Conservation (phyloP, 176 grass and related monocot species). For the Ensete ventricosum region DNA sequence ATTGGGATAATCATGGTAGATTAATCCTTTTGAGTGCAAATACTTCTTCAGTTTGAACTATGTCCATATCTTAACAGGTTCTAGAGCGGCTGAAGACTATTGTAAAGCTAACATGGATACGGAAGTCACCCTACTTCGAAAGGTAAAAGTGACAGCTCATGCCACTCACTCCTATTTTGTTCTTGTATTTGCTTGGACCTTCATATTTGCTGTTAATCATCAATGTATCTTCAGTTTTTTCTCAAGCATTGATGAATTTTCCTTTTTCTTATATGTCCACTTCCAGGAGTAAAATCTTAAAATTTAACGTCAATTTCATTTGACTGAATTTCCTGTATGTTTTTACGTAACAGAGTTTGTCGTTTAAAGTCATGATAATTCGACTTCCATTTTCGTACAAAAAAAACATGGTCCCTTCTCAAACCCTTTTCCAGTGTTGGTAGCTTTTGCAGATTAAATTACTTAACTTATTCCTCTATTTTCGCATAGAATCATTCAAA, state of each 20-base stretch:
- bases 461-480: not conserved
- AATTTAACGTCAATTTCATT: not conserved
- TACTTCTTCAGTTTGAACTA: not conserved
- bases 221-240: not conserved
- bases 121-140: constrained; percentile 60
- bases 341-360: not conserved
- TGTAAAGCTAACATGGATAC: constrained; percentile 79
- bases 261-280: not conserved
- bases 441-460: not conserved
- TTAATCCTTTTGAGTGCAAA: not conserved
- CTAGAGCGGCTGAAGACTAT: constrained; percentile 47
- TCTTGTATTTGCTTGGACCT: not conserved
- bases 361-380: not conserved
- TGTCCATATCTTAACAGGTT: constrained; percentile 36
- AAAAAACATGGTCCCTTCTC: not conserved
- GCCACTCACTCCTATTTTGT: not conserved
- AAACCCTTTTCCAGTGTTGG: not conserved
- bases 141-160: constrained; percentile 32
- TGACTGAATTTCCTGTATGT: not conserved
- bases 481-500: not conserved
- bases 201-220: not conserved
- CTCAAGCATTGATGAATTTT: not conserved
- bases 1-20: not conserved
- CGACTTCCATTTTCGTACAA: not conserved
- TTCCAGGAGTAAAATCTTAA: not conserved